Evolutionary conservation across 2,329 filamentous ascomycete genomes (phyloP).

Genomic region (Trichoderma polysporum): DNA sequence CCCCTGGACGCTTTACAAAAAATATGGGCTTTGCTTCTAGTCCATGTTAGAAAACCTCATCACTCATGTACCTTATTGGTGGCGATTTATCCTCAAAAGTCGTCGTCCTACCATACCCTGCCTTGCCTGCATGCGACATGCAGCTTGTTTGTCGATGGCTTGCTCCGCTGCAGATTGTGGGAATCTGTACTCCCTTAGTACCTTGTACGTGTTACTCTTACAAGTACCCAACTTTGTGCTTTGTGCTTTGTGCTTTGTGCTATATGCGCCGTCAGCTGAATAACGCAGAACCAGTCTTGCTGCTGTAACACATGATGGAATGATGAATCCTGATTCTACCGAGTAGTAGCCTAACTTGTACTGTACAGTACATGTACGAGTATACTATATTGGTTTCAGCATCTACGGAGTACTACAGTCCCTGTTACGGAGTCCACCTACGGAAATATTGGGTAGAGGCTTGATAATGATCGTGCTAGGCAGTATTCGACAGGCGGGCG

Average conservation of each 20-base stretch:
- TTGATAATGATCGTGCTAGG: background rate
- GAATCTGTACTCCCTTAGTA: background rate
- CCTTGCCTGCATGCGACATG: background rate
- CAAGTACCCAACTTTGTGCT: background rate
- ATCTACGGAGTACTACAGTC: background rate
- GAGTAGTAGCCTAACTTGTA: too few species aligned
- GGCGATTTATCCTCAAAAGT: background rate
- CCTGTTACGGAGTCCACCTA: background rate
- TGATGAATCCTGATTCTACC: background rate
- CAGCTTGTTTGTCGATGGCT: background rate
- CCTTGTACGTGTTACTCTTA: background rate
- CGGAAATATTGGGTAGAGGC: background rate
- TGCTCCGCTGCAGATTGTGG: conserved; percentile 11
- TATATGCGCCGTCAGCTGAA: background rate
- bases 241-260: background rate
- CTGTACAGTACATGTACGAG: background rate
- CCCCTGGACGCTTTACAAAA: background rate
- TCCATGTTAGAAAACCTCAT: background rate
- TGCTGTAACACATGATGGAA: background rate
- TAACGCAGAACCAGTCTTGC: background rate
- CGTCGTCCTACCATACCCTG: background rate
- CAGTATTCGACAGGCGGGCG: background rate
- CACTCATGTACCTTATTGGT: background rate
- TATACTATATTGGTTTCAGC: conserved; percentile 7
- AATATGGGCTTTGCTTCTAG: background rate